A percentile compares a stretch with the other conserved stretches of the same genome.
These are phyloP conservation scores for Auriscalpium microsporum DNA, from an alignment of 768 basidiomycete genomes.

Conservation along the genomic window DNA sequence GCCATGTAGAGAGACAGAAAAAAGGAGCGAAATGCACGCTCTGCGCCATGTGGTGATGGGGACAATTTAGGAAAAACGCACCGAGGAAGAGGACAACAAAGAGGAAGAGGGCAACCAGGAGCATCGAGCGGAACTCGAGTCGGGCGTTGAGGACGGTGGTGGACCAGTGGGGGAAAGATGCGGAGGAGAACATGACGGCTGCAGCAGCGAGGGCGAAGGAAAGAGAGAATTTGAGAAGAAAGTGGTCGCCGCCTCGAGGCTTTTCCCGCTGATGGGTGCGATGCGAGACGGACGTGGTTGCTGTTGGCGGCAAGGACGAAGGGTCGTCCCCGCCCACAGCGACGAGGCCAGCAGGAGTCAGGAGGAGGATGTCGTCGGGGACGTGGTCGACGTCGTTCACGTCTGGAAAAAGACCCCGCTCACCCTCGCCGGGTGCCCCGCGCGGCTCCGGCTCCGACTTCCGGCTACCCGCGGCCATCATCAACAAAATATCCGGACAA, in stretches of 20 bases:
- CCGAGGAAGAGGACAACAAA: constrained; percentile 67
- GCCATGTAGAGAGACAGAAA: constrained; percentile 2
- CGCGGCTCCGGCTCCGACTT: too few species aligned
- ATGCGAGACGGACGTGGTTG: constrained; percentile 6
- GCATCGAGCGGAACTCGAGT: constrained; percentile 60
- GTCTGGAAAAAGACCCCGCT: too few species aligned
- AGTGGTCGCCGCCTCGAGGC: background rate
- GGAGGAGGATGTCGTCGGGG: too few species aligned
- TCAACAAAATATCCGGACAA: too few species aligned
- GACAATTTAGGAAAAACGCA: constrained; percentile 22
- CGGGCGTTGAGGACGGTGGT: constrained; percentile 40
- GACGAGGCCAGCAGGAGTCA: background rate
- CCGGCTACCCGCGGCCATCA: too few species aligned
- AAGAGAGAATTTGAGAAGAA: constrained; percentile 3
- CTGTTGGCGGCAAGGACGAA: constrained; percentile 5
- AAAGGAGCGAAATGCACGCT: background rate
- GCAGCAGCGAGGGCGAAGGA: constrained; percentile 28
- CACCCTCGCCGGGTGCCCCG: too few species aligned
- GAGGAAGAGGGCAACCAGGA: constrained; percentile 60
- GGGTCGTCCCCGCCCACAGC: constrained; percentile 4
- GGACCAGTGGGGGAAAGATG: constrained; percentile 43
- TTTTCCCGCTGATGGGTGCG: background rate
- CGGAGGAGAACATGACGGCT: constrained; percentile 50
- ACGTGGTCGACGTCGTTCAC: too few species aligned
- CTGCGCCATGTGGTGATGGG: constrained; percentile 2